phyloP scores from a whole-genome alignment of 2,329 filamentous ascomycete species.

The Neonectria hederae region DNA sequence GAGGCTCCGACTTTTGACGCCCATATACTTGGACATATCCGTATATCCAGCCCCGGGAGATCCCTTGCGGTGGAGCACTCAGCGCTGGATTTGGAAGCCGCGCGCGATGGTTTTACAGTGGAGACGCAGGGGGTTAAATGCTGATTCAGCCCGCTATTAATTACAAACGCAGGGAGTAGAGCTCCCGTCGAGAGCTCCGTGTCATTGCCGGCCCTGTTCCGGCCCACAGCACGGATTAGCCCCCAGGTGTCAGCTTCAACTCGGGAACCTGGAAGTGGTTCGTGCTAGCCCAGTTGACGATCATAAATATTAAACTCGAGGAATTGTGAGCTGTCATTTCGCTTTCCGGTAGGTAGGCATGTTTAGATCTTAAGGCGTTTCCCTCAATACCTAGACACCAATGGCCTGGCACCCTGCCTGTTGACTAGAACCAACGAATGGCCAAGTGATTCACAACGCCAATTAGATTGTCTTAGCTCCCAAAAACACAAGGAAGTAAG shows the following conservation, averaged over 20 bases:
- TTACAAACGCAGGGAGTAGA: not conserved
- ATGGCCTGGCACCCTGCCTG: not conserved
- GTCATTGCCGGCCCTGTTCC: not conserved
- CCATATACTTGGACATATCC: constrained; percentile 33
- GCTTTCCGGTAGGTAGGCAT: not conserved
- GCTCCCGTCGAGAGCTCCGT: too few species aligned
- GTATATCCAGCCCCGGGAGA: constrained; percentile 35
- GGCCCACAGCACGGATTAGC: not conserved
- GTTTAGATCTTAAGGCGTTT: not conserved
- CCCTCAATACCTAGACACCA: not conserved
- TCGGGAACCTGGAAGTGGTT: constrained; percentile 1
- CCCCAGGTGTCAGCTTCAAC: not conserved
- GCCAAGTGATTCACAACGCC: not conserved
- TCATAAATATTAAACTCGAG: not conserved
- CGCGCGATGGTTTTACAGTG: constrained; percentile 16
- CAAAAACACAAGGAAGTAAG: too few species aligned
- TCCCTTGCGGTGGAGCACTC: constrained; percentile 6
- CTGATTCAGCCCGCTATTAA: constrained; percentile 31
- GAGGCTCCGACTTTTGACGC: constrained; percentile 17
- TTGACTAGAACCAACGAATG: not conserved
- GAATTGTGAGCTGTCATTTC: not conserved
- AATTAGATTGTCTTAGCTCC: not conserved
- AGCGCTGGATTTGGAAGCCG: constrained; percentile 28
- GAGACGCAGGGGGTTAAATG: constrained; percentile 15
- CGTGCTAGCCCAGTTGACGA: not conserved